Evolutionary conservation across 768 basidiomycete genomes (phyloP).

Genomic region (Coprinopsis strossmayeri): DNA sequence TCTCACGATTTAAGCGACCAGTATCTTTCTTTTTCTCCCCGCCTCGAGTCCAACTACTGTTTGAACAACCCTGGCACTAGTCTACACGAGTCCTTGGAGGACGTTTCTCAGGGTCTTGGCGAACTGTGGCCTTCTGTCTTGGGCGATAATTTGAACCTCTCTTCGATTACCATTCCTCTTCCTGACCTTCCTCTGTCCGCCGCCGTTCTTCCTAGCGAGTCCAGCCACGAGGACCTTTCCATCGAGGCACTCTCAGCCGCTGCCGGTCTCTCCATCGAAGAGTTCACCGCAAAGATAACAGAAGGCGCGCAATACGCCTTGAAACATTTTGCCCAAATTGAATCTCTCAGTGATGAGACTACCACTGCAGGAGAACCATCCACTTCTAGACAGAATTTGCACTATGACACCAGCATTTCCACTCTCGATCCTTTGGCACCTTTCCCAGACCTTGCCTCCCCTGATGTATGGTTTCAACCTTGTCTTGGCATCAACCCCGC

Average conservation of each 20-base stretch:
- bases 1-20: not conserved
- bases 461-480: constrained; percentile 12
- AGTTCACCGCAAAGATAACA: constrained; percentile 28
- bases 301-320: constrained; percentile 28
- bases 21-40: constrained; percentile 1
- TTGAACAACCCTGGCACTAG: not conserved
- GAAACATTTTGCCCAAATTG: constrained; percentile 17
- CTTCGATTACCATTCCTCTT: no score
- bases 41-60: not conserved
- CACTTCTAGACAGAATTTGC: not conserved
- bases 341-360: constrained; percentile 1
- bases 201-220: constrained; percentile 1
- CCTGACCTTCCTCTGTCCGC: no score
- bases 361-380: not conserved
- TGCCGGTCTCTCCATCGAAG: constrained; percentile 26
- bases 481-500: constrained; percentile 24
- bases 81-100: not conserved
- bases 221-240: constrained; percentile 6
- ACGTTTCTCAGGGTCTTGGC: constrained; percentile 1
- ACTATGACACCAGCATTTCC: not conserved
- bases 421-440: not conserved
- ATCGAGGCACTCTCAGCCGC: constrained; percentile 18
- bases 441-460: not conserved
- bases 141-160: no score
- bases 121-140: no score